phyloP scores from a whole-genome alignment of 2,329 filamentous ascomycete species.

The Aspergillus chevalieri region DNA sequence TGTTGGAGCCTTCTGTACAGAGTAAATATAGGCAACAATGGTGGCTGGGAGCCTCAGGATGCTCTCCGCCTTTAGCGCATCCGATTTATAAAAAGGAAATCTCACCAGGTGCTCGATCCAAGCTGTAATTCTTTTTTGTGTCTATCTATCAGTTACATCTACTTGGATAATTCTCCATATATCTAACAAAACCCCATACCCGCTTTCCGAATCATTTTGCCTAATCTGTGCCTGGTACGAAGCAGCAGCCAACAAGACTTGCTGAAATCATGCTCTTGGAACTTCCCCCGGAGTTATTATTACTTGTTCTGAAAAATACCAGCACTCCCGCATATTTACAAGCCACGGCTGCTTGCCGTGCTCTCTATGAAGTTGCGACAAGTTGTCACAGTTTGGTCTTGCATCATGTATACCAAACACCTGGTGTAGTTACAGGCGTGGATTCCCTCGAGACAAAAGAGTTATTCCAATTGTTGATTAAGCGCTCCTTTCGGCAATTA shows the following conservation, averaged over 20 bases:
- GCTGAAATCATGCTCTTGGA: slow-evolving; percentile 23
- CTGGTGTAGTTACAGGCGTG: slow-evolving; percentile 22
- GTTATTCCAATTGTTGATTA: slow-evolving; percentile 29
- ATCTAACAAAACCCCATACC: too few relatives aligned
- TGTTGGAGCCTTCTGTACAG: too few relatives aligned
- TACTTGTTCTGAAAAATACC: slow-evolving; percentile 29
- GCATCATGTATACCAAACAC: slow-evolving; percentile 30
- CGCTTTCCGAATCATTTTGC: too few relatives aligned
- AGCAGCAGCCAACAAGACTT: not conserved
- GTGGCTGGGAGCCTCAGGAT: too few relatives aligned
- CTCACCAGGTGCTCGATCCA: too few relatives aligned
- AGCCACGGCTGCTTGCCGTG: slow-evolving; percentile 29
- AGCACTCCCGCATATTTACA: slow-evolving; percentile 34
- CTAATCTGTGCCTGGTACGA: too few relatives aligned
- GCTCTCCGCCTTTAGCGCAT: too few relatives aligned
- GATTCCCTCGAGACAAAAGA: slow-evolving; percentile 13
- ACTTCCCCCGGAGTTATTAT: slow-evolving; percentile 36
- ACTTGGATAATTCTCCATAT: too few relatives aligned
- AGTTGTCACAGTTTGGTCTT: slow-evolving; percentile 30
- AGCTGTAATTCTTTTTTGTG: too few relatives aligned
- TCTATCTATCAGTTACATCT: too few relatives aligned
- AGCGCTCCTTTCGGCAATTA: slow-evolving; percentile 25
- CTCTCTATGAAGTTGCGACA: slow-evolving; percentile 29
- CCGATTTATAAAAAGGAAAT: too few relatives aligned
- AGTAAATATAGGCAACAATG: too few relatives aligned